Evolutionary conservation across 1,139 yeast genomes (phyloP), one percentile per base, ranked within the genome.

Genomic region (Pichia sp.): DNA sequence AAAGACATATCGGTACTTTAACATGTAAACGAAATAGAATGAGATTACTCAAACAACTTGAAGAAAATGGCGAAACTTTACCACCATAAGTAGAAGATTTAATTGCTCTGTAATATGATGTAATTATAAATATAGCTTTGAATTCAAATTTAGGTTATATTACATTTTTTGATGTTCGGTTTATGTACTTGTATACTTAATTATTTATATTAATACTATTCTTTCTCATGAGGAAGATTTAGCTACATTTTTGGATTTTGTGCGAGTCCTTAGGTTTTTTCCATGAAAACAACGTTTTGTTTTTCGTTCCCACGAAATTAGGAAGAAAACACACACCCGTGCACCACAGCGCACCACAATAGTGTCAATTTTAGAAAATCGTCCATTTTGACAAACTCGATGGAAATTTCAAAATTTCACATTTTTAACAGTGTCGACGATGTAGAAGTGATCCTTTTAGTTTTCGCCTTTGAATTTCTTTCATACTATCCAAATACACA

Each of bases 21-120:
- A 84, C 89, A 1, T 85, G 89, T 69, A 79, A 79, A 57, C 63
- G 92, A 49, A 85, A 84, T 72, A 56, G 85, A 66, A 71, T 80
- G 64, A 68, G 73, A 50, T 56, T 75, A 46, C 42, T 60, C 38
- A 54, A 53, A 45, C 53, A 49, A 25, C 35, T 47, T 16, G 39
- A 49, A 20, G 45, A 42, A n/a, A 27, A 40, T 8, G 44, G 42
- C n/a, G 34, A 29, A 4, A 16, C 25, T 22, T 12, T 32, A 20
- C 22, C 32, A 27, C 29, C 24, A 39, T 30, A 30, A 30, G 7
- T 13, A 6, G 34, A 18, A n/a, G 34, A 18, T 30, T 30, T n/a
- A n/a, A 7, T n/a, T 30, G 20, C n/a, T 30, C 11, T 30, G 34
- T 30, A 30, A n/a, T n/a, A 18, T 29, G 9, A n/a, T 30, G 30